Evolutionary conservation across 1,139 yeast species (phyloP).

Genomic region (Pichia sp.): DNA sequence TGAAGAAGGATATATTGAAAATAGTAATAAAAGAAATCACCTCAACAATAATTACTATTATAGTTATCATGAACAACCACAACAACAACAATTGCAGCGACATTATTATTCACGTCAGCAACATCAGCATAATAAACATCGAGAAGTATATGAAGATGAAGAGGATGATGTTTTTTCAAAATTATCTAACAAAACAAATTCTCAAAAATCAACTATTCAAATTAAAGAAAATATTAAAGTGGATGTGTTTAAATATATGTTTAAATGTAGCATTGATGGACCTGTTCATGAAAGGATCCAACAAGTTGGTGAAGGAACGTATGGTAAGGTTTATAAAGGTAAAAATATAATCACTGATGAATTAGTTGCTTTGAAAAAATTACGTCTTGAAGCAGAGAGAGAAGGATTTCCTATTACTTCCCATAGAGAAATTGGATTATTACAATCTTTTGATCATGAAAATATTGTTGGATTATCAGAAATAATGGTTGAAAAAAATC

Average conservation of each 20-base stretch:
- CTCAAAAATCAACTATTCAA: neutral
- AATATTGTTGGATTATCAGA: conserved; percentile 78
- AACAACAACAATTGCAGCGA: neutral
- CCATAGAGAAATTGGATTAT: conserved; percentile 77
- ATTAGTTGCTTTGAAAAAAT: conserved; percentile 74
- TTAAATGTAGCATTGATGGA: conserved; percentile 16
- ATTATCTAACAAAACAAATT: conserved; percentile 3
- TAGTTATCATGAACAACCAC: neutral
- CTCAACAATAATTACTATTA: neutral
- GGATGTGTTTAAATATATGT: conserved; percentile 22
- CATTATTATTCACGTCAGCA: neutral
- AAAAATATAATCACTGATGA: conserved; percentile 59
- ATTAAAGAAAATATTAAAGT: neutral
- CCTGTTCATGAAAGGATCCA: conserved; percentile 29
- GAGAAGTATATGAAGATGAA: conserved; percentile 10
- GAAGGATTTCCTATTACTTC: conserved; percentile 98
- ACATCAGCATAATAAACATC: neutral
- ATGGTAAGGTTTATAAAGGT: conserved; percentile 51
- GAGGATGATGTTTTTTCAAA: conserved; percentile 12
- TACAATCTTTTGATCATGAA: conserved; percentile 80
- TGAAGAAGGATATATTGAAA: no score
- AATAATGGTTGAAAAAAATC: conserved; percentile 80
- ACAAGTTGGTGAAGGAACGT: conserved; percentile 39
- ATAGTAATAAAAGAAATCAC: no score
- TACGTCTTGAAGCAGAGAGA: conserved; percentile 77